A percentile compares a stretch with the other conserved stretches of the same genome.
These are phyloP conservation scores for Aspergillus hancockii DNA, from an alignment of 495 filamentous ascomycete genomes.

Conservation along the genomic window DNA sequence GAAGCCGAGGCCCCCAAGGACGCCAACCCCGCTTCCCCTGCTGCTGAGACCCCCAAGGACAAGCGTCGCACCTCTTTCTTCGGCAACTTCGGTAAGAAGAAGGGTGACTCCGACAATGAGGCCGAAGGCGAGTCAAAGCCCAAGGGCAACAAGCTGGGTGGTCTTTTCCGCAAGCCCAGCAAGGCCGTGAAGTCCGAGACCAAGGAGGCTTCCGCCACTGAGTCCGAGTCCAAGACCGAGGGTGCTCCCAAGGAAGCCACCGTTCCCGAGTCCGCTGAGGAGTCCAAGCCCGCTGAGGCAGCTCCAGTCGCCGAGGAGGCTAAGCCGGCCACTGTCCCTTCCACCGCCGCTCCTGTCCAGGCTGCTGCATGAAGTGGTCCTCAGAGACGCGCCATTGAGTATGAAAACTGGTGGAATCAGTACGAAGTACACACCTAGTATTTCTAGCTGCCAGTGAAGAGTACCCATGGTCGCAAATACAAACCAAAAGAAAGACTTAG, in stretches of 20 bases:
- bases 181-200: conserved; percentile 52
- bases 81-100: conserved; percentile 53
- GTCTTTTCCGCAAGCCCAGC: conserved; percentile 59
- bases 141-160: conserved; percentile 53
- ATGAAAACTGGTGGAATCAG: conserved; percentile 49
- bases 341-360: conserved; percentile 47
- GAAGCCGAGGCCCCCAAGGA: conserved; percentile 44
- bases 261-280: conserved; percentile 34
- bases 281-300: conserved; percentile 35
- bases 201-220: conserved; percentile 34
- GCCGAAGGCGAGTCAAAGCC: conserved; percentile 52
- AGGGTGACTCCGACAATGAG: conserved; percentile 53
- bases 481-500: conserved; percentile 12
- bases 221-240: conserved; percentile 39
- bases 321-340: conserved; percentile 35
- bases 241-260: conserved; percentile 34
- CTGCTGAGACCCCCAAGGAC: conserved; percentile 43
- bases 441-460: neutral
- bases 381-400: conserved; percentile 35
- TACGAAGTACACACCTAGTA: neutral
- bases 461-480: neutral
- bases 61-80: conserved; percentile 61
- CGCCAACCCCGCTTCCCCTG: conserved; percentile 32
- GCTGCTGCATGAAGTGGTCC: conserved; percentile 48
- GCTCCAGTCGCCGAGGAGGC: conserved; percentile 33